Percentiles rank a stretch among this genome's conserved stretches.
Evolutionary conservation across 352 stramenopile species (phyloP).

Genomic region (Phytophthora cactorum): DNA sequence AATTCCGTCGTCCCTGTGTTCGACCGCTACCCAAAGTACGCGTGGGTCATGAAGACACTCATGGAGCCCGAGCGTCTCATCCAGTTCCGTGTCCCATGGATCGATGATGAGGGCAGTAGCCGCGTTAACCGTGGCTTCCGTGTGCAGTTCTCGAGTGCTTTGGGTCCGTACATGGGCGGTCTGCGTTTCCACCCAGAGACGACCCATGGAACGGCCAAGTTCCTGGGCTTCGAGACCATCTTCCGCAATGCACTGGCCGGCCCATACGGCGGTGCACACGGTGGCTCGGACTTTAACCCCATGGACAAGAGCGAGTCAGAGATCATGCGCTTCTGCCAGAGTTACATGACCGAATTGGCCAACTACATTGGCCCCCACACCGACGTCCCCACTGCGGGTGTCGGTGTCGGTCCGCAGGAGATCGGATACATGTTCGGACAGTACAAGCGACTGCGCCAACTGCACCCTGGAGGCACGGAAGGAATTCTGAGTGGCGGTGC

Average conservation of each 20-base stretch:
- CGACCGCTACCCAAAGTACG: conserved; percentile 90
- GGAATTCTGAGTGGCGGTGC: conserved; percentile 90
- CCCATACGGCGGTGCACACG: conserved; percentile 81
- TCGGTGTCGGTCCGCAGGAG: conserved; percentile 94
- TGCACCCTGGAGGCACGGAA: conserved; percentile 80
- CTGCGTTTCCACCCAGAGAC: conserved; percentile 95
- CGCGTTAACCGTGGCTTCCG: conserved; percentile 97
- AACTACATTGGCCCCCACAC: conserved; percentile 98
- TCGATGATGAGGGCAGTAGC: conserved; percentile 95
- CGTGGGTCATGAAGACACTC: conserved; percentile 92
- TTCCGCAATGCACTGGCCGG: conserved; percentile 96
- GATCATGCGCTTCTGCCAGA: conserved; percentile 98
- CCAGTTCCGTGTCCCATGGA: conserved; percentile 97
- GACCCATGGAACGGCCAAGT: conserved; percentile 90
- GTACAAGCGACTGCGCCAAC: conserved; percentile 96
- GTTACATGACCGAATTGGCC: conserved; percentile 97
- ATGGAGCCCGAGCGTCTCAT: conserved; percentile 96
- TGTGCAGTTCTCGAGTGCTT: conserved; percentile 95
- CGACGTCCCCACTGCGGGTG: conserved; percentile 95
- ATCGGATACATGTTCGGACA: conserved; percentile 98
- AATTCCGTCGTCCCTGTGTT: conserved; percentile 88
- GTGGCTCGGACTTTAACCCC: conserved; percentile 97
- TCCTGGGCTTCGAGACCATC: conserved; percentile 94
- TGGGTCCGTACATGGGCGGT: conserved; percentile 95
- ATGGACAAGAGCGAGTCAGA: conserved; percentile 97